Evolutionary conservation across 768 basidiomycete species (phyloP), one percentile per base, ranked within the genome.

Genomic region (Auricularia auricula-judae): DNA sequence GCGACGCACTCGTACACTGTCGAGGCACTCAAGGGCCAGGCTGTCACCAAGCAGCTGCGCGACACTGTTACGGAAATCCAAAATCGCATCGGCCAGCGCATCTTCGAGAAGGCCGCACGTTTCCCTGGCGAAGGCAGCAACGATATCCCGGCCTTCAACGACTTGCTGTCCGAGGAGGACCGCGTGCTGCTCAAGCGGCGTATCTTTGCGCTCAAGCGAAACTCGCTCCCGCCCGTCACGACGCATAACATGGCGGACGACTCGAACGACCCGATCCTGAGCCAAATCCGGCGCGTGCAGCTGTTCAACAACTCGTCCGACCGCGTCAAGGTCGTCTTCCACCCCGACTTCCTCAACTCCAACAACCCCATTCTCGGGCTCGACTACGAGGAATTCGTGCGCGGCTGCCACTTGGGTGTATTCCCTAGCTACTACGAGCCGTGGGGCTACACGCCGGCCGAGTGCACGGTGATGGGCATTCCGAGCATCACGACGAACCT

Each of bases 391-490:
- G 97, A 99, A 76, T 99, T 99, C 72, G 97, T 98, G 43, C 81
- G 97, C 67, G 97, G 97, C 1, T 98, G 96, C 72, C 97, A 99
- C 79, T 78, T 99, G 61, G 97, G 97, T 60, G 96, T 99, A 47
- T 99, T 99, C 83, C 96, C 97, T 2, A 92, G 89, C 68, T 98
- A 98, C 72, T 98, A 97, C 73, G 91, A 95, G 77, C 93, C 93
- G 3, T 93, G 92, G 92, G 92, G 92, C 0, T 97, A 97, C 72
- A 97, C 93, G 1, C 96, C 96, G 0, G 96, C 96, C 1, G 96
- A 98, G 74, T 98, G 97, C 74, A 98, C 97, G n/a, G 97, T 99
- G 87, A 99, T 99, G 97, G 97, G 97, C 66, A 93, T 99, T 61
- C 97, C 97, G 0, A 91, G 89, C 39, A 86, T 98, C 62, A 98